A percentile compares a stretch with the other conserved stretches of the same genome.
Evolutionary conservation across 139 green algal genomes (phyloP).

Genomic region (Parachlorella kessleri): DNA sequence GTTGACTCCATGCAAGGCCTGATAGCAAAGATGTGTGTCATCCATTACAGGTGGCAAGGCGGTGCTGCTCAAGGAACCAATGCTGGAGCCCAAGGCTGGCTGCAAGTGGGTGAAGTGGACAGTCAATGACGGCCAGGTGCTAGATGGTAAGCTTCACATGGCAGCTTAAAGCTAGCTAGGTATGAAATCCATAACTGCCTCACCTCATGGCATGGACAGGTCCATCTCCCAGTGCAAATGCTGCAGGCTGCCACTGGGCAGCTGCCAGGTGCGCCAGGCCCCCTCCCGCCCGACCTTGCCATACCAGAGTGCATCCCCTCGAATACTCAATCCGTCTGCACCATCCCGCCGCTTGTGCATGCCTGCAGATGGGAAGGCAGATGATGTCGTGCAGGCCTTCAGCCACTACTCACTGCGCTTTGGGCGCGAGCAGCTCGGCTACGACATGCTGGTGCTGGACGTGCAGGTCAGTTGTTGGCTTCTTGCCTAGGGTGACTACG

Average conservation of each 20-base stretch:
- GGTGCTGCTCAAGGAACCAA: background rate
- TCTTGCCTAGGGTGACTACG: too few relatives aligned
- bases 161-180: background rate
- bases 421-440: background rate
- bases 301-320: background rate
- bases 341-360: background rate
- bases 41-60: background rate
- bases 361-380: constrained; percentile 3
- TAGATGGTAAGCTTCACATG: background rate
- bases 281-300: background rate
- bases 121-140: constrained; percentile 1
- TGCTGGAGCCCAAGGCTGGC: background rate
- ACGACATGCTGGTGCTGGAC: background rate
- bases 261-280: background rate
- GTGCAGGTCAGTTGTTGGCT: background rate
- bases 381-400: background rate
- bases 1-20: too few relatives aligned
- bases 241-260: background rate
- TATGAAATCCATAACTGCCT: background rate
- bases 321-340: background rate
- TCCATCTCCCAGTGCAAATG: too few relatives aligned
- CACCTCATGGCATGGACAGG: too few relatives aligned
- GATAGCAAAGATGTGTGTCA: too few relatives aligned
- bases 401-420: constrained; percentile 7
- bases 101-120: constrained; percentile 1